Evolutionary conservation across 2,329 filamentous ascomycete species (phyloP), one percentile per base, ranked within the genome.

Genomic region (Exophiala spinifera): DNA sequence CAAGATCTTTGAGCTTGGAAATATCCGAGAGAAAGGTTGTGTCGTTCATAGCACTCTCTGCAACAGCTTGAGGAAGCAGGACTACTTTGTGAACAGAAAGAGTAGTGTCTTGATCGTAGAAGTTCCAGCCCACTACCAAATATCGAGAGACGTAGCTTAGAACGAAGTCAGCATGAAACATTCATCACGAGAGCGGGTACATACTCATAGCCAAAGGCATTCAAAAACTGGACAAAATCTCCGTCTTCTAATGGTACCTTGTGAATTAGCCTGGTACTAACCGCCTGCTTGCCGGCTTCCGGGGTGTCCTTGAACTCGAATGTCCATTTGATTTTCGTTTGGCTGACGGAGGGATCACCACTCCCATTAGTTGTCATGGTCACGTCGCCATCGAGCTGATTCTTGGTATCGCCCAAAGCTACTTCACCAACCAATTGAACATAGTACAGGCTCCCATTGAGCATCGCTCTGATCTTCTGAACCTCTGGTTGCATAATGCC

Each of bases 91-190:
- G 76, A 25, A 86, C 67, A 54, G 77, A 77, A 46, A 86, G 68
- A 43, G 82, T 71, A 50, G 81, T 76, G 62, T 85, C 82, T 49
- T 79, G 76, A 53, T 79, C 73, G 34, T 85, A 75, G 61, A 85
- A 81, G 52, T 77, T 75, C 62, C 83, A 75, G 20, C 82, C 82
- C 63, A 79, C 74, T 17, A 80, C 65, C 48, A 82, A 69, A 63
- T 81, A 83, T 62, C 84, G 80, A 4, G 77, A 79, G 19, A 79
- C 74, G 58, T 79, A 82, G 47, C 81, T 83, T 56, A 44, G 14
- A 25, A 7, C 6, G 49, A 33, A 28, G 42, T 53, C 25, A 63
- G 49, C 23, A 55, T 49, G 42, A 45, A 40, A 31, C 10, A 31
- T 23, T 31, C 20, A n/a, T n/a, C 2, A 20, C n/a, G 10, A 42